These are phyloP conservation scores for Myriosclerotinia scirpicola DNA, from an alignment of 2,329 filamentous ascomycete genomes.

Conservation along the genomic window DNA sequence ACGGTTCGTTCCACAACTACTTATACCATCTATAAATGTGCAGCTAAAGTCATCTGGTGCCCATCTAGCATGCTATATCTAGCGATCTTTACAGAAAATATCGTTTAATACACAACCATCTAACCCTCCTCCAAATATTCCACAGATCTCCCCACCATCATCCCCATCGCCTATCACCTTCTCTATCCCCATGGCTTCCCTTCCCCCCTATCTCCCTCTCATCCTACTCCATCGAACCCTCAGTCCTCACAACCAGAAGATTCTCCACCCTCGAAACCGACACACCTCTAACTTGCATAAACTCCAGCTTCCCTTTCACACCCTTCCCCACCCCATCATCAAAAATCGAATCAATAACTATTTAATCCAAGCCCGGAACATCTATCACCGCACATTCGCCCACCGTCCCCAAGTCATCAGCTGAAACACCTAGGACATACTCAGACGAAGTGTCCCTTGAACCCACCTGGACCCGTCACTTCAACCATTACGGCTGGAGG, in stretches of 20 bases:
- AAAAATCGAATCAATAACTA: not conserved
- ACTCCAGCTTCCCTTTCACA: not conserved
- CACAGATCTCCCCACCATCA: not conserved
- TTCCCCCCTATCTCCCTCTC: too few species aligned
- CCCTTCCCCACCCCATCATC: not conserved
- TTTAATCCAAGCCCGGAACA: not conserved
- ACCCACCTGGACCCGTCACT: not conserved
- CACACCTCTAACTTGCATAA: not conserved
- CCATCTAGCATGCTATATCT: not conserved
- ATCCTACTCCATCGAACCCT: not conserved
- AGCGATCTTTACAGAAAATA: not conserved
- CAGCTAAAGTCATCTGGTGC: not conserved
- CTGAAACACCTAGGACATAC: not conserved
- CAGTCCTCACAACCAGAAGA: not conserved
- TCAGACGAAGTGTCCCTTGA: not conserved
- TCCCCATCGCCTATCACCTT: too few species aligned
- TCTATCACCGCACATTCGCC: not conserved
- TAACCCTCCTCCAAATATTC: not conserved
- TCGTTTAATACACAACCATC: not conserved
- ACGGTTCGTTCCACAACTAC: not conserved
- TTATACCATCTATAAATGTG: conserved; percentile 8
- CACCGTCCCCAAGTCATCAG: not conserved
- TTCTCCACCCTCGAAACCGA: not conserved
- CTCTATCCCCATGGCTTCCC: too few species aligned
- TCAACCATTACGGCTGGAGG: not conserved